Base-by-base conservation (phyloP, 352 stramenopile genomes). In the Pythium monospermum region DNA sequence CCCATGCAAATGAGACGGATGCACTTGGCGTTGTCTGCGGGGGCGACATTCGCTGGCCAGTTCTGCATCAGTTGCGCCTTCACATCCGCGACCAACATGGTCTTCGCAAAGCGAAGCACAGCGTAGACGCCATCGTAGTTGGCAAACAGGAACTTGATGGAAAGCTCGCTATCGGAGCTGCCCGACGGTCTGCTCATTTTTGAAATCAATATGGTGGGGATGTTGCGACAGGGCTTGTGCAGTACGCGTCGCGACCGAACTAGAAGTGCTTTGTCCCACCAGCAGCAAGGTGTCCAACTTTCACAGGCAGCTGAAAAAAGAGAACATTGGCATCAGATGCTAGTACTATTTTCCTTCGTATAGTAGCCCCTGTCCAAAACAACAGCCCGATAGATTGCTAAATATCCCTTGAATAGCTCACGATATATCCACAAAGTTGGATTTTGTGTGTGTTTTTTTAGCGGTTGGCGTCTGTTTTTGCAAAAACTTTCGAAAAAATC, bases 1-100 rank as follows among this genome's bases (percentile, higher is more conserved):
- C 93, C 93, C 93, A 98, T 98, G 55, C 93, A 98, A 58, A 98
- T 97, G 27, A 98, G 71, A 1, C 93, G 71, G 43, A 98, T 68
- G 54, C 71, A 71, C 56, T 81, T 87, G 45, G 64, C 44, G 49
- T 82, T 63, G 1, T 86, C 68, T 0, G 68, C 61, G 7, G 73
- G 64, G 15, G 68, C 33, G 42, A 91, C 64, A 35, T 59, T 80
- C 87, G 39, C 21, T 1, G 83, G 83, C 83, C 83, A 94, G 33
- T 73, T 76, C 25, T 60, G 59, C 68, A 87, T 73, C 37, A 94
- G 69, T 48, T 80, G 56, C 19, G 49, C 49, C 70, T 92, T 94
- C 53, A 88, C 76, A 25, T 76, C 56, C 7, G 67, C 53, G 40
- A 92, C 76, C 2, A 68, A 58, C 47, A 68, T 53, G 26, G 42